Evolutionary conservation across 345 rosid species (phyloP), one percentile per base, ranked within the genome.

Genomic region (Heritiera fomes): DNA sequence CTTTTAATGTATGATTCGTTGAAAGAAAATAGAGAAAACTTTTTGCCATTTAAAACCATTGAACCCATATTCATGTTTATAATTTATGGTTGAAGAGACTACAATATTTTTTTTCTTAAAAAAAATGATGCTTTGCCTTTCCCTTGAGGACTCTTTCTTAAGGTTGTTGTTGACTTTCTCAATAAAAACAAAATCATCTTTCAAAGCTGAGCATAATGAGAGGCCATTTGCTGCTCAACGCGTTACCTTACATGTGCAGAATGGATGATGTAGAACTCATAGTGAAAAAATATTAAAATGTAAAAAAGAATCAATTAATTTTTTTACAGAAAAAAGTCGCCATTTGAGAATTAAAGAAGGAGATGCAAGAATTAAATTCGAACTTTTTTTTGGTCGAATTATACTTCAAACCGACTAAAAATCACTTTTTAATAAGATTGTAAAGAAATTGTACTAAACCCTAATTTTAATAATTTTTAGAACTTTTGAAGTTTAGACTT

Each of bases 141-240:
- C 15, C 10, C 69, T 14, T 47, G 45, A 62, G 53, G 10, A 14
- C 61, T 64, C 61, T 30, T 64, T 49, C 6, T 66, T 64, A 52
- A 8, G 10, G 71, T 40, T 66, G 71, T 59, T 66, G 65, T 20
- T 64, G 77, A 73, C 77, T 73, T 73, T 73, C 67, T 41, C 14
- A 17, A 43, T 12, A 55, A 73, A 41, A 62, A 43, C 62, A 62
- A 73, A 64, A 9, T 14, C 20, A 45, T 45, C 49, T 32, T 15
- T 40, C 34, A 8, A 38, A 56, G 10, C 60, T 7, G 7, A 18
- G 4, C 7, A 56, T 56, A 13, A 14, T 52, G 56, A 13, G 56
- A 15, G 71, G 46, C 23, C 71, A 41, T 66, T 34, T 66, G 20
- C 12, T 40, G 49, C 71, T 38, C 40, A 66, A 62, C 41, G 8